Conservation (phyloP, 371 early-diverging fungal genomes). For the Capillidium rhysosporum region DNA sequence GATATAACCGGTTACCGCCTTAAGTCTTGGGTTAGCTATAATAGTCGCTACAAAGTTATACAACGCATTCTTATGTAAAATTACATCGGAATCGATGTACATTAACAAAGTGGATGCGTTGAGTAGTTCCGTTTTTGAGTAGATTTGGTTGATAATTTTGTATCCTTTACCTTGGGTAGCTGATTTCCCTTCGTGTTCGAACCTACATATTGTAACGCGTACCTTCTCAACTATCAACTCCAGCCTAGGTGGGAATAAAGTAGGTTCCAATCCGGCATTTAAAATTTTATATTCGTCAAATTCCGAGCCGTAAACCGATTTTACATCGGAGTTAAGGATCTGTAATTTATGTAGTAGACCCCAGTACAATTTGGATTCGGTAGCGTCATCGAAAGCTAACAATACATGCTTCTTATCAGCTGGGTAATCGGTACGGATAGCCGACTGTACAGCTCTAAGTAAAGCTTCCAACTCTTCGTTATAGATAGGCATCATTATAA, state of each 20-base stretch:
- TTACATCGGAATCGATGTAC: slow-evolving; percentile 6
- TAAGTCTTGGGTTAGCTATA: not conserved
- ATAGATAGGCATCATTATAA: slow-evolving; percentile 7
- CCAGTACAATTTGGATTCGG: slow-evolving; percentile 1
- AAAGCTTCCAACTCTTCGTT: not conserved
- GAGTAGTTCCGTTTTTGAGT: not conserved
- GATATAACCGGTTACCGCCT: slow-evolving; percentile 4
- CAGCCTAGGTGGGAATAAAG: slow-evolving; percentile 1
- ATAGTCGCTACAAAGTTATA: slow-evolving; percentile 4
- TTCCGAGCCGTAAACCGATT: not conserved
- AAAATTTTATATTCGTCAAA: not conserved
- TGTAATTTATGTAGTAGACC: not conserved
- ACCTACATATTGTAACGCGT: slow-evolving; percentile 1
- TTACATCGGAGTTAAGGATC: not conserved
- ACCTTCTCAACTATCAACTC: slow-evolving; percentile 2
- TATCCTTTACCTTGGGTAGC: slow-evolving; percentile 5
- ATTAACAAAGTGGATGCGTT: not conserved
- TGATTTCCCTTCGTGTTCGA: slow-evolving; percentile 4
- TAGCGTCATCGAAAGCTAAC: slow-evolving; percentile 4
- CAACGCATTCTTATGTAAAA: slow-evolving; percentile 5
- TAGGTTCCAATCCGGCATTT: not conserved
- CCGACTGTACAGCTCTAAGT: slow-evolving; percentile 1
- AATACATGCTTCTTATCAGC: not conserved
- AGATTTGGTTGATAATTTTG: slow-evolving; percentile 2
- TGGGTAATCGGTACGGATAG: slow-evolving; percentile 5